Conservation (phyloP, 2,329 filamentous ascomycete genomes). For the Scedosporium apiospermum region DNA sequence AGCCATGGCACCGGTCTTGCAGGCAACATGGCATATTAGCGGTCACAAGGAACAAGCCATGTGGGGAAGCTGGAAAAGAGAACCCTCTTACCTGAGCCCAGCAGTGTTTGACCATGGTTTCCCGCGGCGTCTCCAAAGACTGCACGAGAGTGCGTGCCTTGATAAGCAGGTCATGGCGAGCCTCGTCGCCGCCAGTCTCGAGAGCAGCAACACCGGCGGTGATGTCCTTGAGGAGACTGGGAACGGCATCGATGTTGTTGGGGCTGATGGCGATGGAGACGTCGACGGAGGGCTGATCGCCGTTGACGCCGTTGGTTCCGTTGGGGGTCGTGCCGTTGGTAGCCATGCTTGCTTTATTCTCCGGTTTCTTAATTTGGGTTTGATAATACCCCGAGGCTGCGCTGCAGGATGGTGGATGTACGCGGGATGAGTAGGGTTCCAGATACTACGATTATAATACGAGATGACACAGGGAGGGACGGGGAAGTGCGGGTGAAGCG, state of each 20-base stretch:
- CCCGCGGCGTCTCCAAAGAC: conserved; percentile 34
- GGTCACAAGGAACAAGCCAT: no score
- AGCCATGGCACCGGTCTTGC: conserved; percentile 14
- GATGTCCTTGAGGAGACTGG: conserved; percentile 9
- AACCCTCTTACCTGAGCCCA: conserved; percentile 31
- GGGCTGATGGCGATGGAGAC: conserved; percentile 11
- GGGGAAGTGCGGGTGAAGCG: neutral
- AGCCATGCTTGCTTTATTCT: neutral
- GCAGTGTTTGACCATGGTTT: conserved; percentile 35
- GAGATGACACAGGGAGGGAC: neutral
- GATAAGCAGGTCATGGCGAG: conserved; percentile 18
- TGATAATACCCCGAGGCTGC: neutral
- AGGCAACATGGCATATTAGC: no score
- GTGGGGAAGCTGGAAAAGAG: neutral
- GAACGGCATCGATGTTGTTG: conserved; percentile 10
- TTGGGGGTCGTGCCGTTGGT: neutral
- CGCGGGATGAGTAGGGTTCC: no score
- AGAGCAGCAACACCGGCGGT: neutral
- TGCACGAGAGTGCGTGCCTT: conserved; percentile 15
- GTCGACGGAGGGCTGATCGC: conserved; percentile 3
- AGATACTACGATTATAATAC: neutral
- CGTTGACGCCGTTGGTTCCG: neutral
- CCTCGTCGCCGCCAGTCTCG: conserved; percentile 7
- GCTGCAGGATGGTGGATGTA: neutral
- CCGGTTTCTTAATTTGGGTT: neutral